These are phyloP conservation scores for Spergularia bocconei DNA, from an alignment of 148 eudicot genomes.

Conservation along the genomic window DNA sequence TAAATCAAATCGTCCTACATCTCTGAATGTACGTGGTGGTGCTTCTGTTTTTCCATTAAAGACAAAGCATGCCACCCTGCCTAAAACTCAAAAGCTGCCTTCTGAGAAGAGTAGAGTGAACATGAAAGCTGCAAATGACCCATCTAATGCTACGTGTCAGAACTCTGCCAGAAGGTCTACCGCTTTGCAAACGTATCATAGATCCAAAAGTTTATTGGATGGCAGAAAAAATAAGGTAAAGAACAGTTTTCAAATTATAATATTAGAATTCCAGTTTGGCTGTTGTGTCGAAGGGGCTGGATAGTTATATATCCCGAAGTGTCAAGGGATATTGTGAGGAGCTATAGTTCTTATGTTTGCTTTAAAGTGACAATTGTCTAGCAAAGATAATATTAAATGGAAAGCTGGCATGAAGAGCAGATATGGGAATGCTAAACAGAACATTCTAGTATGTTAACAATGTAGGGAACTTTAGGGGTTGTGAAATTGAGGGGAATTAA, in stretches of 20 bases:
- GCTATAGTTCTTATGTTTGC: too few relatives aligned
- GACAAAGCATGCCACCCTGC: conserved; percentile 3
- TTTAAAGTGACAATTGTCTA: too few relatives aligned
- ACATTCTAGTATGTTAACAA: too few relatives aligned
- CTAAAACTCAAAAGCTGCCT: conserved; percentile 8
- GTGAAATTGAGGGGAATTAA: too few relatives aligned
- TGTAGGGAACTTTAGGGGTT: too few relatives aligned
- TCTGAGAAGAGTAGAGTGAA: background rate
- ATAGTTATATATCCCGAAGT: too few relatives aligned
- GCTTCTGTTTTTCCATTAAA: conserved; percentile 14
- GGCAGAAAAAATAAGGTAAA: conserved; percentile 4
- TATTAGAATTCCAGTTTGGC: background rate
- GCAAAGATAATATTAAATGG: too few relatives aligned
- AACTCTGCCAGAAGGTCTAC: background rate
- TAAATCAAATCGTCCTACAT: conserved; percentile 11
- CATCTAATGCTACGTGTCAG: conserved; percentile 1
- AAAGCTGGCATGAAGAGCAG: too few relatives aligned
- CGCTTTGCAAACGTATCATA: conserved; percentile 15
- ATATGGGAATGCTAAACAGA: too few relatives aligned
- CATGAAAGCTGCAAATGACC: background rate
- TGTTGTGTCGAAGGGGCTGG: background rate
- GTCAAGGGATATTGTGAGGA: too few relatives aligned
- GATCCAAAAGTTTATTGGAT: conserved; percentile 1
- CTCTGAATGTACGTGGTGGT: background rate
- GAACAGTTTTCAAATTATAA: background rate